Percentiles rank a stretch among this genome's conserved stretches.
phyloP scores from a whole-genome alignment of 208 protist species.

The Leishmania guyanensis region DNA sequence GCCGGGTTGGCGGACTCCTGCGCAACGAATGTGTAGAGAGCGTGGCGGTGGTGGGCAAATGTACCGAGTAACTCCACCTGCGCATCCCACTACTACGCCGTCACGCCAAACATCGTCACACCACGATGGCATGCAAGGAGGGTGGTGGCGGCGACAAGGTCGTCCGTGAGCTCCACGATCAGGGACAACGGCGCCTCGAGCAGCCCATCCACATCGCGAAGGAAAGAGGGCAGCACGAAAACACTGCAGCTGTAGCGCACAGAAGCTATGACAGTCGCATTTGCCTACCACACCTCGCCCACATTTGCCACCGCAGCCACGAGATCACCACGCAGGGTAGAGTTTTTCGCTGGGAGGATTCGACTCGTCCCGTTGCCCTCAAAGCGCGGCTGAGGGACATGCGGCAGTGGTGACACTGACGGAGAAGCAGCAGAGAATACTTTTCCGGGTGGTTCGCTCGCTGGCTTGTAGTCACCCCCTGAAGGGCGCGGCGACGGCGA shows the following conservation, averaged over 20 bases:
- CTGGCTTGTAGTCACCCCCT: slow-evolving; percentile 5
- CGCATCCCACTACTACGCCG: slow-evolving; percentile 24
- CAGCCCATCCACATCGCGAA: slow-evolving; percentile 31
- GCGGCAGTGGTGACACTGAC: slow-evolving; percentile 11
- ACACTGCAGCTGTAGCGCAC: slow-evolving; percentile 58
- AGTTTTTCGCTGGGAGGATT: slow-evolving; percentile 8
- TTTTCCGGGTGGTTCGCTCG: slow-evolving; percentile 4
- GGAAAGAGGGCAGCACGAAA: slow-evolving; percentile 52
- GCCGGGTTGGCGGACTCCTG: slow-evolving; percentile 18
- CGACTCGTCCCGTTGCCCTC: slow-evolving; percentile 6
- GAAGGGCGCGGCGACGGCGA: not conserved
- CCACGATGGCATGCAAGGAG: slow-evolving; percentile 41
- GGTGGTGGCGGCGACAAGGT: slow-evolving; percentile 53
- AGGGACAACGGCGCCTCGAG: slow-evolving; percentile 47
- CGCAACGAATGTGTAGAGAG: slow-evolving; percentile 68
- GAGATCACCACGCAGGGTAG: slow-evolving; percentile 54
- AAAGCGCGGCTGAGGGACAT: not conserved
- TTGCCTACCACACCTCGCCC: slow-evolving; percentile 49
- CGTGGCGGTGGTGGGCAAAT: slow-evolving; percentile 58
- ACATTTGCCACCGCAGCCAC: slow-evolving; percentile 48
- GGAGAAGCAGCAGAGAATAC: slow-evolving; percentile 2
- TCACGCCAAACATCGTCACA: slow-evolving; percentile 57
- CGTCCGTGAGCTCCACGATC: slow-evolving; percentile 40
- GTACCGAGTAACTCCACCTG: slow-evolving; percentile 38
- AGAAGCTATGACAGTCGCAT: slow-evolving; percentile 62